Evolutionary conservation across 2,329 filamentous ascomycete genomes (phyloP).

Genomic region (Truncatella angustata): DNA sequence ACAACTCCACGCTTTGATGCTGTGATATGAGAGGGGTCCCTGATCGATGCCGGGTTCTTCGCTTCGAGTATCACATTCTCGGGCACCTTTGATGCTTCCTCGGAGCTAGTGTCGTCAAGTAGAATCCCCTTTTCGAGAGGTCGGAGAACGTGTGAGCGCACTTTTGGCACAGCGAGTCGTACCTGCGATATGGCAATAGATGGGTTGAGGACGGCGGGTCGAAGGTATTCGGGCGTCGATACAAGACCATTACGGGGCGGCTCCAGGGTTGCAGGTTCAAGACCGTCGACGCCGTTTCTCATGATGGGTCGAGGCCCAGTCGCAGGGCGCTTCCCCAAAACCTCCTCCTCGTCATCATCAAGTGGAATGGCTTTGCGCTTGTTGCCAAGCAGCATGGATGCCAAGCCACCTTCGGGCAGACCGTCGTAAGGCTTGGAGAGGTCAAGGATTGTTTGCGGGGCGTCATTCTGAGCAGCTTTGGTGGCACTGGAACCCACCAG

Average conservation of each 20-base stretch:
- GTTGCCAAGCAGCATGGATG: slow-evolving; percentile 84
- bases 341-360: slow-evolving; percentile 74
- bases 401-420: slow-evolving; percentile 83
- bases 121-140: slow-evolving; percentile 70
- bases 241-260: slow-evolving; percentile 58
- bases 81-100: slow-evolving; percentile 61
- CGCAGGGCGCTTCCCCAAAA: slow-evolving; percentile 48
- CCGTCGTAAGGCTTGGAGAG: slow-evolving; percentile 93
- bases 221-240: slow-evolving; percentile 77
- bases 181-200: slow-evolving; percentile 79
- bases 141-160: slow-evolving; percentile 78
- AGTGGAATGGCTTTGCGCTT: slow-evolving; percentile 78
- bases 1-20: slow-evolving; percentile 77
- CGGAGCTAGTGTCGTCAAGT: slow-evolving; percentile 48
- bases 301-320: slow-evolving; percentile 74
- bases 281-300: slow-evolving; percentile 72
- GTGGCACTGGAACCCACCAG: slow-evolving; percentile 73
- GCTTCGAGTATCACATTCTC: slow-evolving; percentile 84
- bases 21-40: slow-evolving; percentile 81
- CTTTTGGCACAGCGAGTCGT: slow-evolving; percentile 81
- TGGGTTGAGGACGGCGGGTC: slow-evolving; percentile 84
- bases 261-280: slow-evolving; percentile 70
- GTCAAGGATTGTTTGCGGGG: slow-evolving; percentile 81
- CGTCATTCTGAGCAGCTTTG: slow-evolving; percentile 63
- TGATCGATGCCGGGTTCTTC: slow-evolving; percentile 72